phyloP scores from a whole-genome alignment of 108 stramenopile species.

The Parmales sp. region DNA sequence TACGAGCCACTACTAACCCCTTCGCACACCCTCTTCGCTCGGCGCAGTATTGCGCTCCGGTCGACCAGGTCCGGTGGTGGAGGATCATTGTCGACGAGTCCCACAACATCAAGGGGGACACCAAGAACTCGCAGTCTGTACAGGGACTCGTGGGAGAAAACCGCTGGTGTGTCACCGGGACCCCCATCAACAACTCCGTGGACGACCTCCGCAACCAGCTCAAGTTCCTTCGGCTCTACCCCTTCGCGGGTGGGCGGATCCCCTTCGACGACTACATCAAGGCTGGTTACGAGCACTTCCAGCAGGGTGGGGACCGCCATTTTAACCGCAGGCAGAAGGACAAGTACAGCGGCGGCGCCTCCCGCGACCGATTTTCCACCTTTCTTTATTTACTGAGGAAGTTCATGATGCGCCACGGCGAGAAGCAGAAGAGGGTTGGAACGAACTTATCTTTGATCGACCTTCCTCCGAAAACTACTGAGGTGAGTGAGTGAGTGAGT shows the following conservation, averaged over 20 bases:
- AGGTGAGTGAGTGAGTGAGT: no score
- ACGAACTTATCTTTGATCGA: conserved; percentile 28
- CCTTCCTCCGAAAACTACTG: conserved; percentile 28
- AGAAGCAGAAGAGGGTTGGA: conserved; percentile 26
- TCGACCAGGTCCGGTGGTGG: conserved; percentile 44
- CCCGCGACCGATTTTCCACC: neutral
- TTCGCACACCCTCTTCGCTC: neutral
- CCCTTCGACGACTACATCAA: neutral
- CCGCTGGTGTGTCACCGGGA: conserved; percentile 37
- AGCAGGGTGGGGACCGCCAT: neutral
- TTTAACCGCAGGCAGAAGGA: neutral
- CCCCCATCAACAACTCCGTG: conserved; percentile 27
- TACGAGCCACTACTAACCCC: neutral
- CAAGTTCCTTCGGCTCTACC: conserved; percentile 30
- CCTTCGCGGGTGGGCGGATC: neutral
- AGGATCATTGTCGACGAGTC: conserved; percentile 47
- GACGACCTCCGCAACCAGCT: conserved; percentile 31
- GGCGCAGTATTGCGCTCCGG: conserved; percentile 24
- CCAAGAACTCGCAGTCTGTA: conserved; percentile 17
- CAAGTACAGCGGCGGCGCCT: neutral
- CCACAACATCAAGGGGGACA: conserved; percentile 28
- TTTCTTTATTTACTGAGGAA: conserved; percentile 26
- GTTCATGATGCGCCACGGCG: conserved; percentile 35
- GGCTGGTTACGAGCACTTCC: neutral
- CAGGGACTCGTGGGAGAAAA: conserved; percentile 26